A percentile compares a stretch with the other conserved stretches of the same genome.
phyloP scores from a whole-genome alignment of 805 yeast genomes.

The Wickerhamomyces bovis region DNA sequence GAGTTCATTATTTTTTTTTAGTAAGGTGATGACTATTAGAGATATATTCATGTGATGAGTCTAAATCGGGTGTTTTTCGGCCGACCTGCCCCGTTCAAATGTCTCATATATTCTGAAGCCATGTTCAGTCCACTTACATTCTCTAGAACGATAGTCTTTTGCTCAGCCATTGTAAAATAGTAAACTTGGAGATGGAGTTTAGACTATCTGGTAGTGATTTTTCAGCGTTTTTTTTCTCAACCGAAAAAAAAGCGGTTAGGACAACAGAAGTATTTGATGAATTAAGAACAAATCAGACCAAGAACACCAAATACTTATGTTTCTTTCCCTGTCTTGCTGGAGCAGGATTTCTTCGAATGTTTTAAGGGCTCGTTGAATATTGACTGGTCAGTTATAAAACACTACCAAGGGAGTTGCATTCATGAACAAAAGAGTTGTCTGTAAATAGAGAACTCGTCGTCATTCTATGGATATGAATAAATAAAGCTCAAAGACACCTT shows the following conservation, averaged over 20 bases:
- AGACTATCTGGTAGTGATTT: neutral
- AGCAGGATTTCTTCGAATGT: too few relatives aligned
- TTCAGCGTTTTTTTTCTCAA: neutral
- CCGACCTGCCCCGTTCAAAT: neutral
- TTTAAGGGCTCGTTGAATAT: too few relatives aligned
- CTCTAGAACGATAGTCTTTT: slow-evolving; percentile 36
- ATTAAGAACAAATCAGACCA: too few relatives aligned
- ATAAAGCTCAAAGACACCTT: too few relatives aligned
- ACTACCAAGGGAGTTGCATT: too few relatives aligned
- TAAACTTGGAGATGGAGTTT: neutral
- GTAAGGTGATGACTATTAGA: neutral
- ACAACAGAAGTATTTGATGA: neutral
- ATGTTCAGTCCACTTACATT: slow-evolving; percentile 24
- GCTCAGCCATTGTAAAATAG: slow-evolving; percentile 15
- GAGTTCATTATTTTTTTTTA: neutral
- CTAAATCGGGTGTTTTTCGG: neutral
- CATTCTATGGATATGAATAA: too few relatives aligned
- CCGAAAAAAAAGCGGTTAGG: neutral
- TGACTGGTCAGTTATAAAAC: too few relatives aligned
- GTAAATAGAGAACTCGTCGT: too few relatives aligned
- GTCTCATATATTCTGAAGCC: neutral
- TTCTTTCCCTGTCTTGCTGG: too few relatives aligned
- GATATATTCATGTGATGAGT: neutral
- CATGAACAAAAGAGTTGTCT: too few relatives aligned
- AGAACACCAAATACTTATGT: too few relatives aligned